phyloP scores from a whole-genome alignment of 75 land plant genomes.

The Pseudotsuga menziesii region DNA sequence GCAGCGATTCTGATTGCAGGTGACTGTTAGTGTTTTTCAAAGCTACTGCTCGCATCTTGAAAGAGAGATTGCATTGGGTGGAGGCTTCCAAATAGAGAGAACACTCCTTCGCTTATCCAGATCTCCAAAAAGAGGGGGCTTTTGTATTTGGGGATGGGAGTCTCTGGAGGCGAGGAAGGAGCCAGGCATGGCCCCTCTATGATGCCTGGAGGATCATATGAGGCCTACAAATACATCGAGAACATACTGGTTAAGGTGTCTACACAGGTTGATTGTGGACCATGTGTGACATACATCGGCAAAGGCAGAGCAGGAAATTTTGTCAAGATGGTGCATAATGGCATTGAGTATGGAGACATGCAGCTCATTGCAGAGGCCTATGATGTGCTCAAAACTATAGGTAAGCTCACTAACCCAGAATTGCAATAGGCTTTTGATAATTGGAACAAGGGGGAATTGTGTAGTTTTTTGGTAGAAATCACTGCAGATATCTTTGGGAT shows the following conservation, averaged over 20 bases:
- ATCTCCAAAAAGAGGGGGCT: slow-evolving; percentile 29
- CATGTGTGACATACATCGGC: slow-evolving; percentile 54
- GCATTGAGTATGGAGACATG: slow-evolving; percentile 58
- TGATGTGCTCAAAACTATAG: slow-evolving; percentile 32
- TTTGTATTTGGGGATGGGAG: slow-evolving; percentile 72
- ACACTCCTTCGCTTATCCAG: no score
- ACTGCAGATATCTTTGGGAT: slow-evolving; percentile 44
- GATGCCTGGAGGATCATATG: slow-evolving; percentile 62
- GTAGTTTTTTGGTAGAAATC: slow-evolving; percentile 53
- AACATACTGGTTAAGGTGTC: slow-evolving; percentile 26
- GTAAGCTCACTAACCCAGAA: slow-evolving; percentile 38
- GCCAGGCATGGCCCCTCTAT: slow-evolving; percentile 60
- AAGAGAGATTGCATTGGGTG: no score
- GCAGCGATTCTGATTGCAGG: no score
- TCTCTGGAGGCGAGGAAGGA: slow-evolving; percentile 73
- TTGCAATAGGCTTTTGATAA: slow-evolving; percentile 24
- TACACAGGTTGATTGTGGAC: slow-evolving; percentile 43
- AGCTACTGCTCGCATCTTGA: no score
- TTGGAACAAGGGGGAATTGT: slow-evolving; percentile 54
- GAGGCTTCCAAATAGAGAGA: no score
- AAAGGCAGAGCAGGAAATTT: slow-evolving; percentile 48
- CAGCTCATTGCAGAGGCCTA: slow-evolving; percentile 56
- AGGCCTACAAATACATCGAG: slow-evolving; percentile 40
- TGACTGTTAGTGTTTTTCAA: no score
- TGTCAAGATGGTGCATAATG: slow-evolving; percentile 53